Base-by-base conservation (phyloP, 257 asterid species). In the Ilex aquifolium region DNA sequence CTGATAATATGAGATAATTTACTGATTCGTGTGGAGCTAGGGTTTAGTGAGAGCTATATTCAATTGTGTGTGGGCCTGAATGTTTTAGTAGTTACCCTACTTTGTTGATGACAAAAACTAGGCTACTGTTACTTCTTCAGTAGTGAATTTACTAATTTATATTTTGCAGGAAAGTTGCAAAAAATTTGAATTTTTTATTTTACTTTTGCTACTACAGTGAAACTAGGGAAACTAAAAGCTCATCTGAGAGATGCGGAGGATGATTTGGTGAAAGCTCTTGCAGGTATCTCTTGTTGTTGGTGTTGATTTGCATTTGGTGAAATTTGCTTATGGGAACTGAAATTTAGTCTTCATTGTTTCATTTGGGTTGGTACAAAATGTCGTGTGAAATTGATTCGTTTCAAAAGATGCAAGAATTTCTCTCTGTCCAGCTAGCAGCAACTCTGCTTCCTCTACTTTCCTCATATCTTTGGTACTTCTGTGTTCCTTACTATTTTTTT, bases 171-270 rank as follows among this genome's bases (percentile, higher is more conserved):
- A 51, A 48, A 46, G 27, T 21, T 21, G 27, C 27, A 21, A 21
- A 21, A 21, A 48, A 56, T 36, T 2, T 36, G 14, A 30, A 62
- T 70, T 72, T 21, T 50, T 12, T 64, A 59, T 44, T 50, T 31
- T 31, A 11, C 9, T 63, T 49, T 36, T 17, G 62, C 48, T 62
- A 29, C 69, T 58, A 44, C 88, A 92, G 99, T 44, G 53, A 81
- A 72, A 74, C 70, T 87, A 68, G 81, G 81, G 63, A 77, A 66
- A 76, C 76, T 89, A 46, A 92, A 83, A 78, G 77, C 54, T 31
- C 85, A 82, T 74, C 60, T 89, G 52, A 78, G 88, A 58, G 94
- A 78, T 62, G 85, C 81, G 56, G 99, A 89, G 63, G 95, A 79
- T 76, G 79, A 56, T 68, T 68, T 92, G 78, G 90, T 89, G 59